Evolutionary conservation across 371 early-diverging fungal species (phyloP).

Genomic region (Mucor sp.): DNA sequence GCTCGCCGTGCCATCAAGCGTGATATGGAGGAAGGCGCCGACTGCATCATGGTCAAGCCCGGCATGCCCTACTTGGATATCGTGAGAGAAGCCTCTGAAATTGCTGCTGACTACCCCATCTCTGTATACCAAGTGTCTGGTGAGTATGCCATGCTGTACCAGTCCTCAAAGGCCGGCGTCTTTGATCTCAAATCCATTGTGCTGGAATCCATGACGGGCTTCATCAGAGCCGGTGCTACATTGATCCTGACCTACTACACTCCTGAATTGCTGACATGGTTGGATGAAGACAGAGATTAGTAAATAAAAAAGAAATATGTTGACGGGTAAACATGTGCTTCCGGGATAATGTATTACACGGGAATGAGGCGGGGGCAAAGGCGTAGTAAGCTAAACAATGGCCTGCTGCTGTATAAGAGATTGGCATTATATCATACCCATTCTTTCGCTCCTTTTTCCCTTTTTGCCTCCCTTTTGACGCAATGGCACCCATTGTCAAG

Average conservation of each 20-base stretch:
- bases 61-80: constrained; percentile 95
- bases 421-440: neutral
- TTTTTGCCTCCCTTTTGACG: neutral
- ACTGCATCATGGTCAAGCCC: constrained; percentile 97
- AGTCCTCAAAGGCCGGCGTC: constrained; percentile 85
- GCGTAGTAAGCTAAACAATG: neutral
- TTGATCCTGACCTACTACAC: constrained; percentile 94
- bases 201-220: constrained; percentile 82
- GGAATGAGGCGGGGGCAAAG: neutral
- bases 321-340: constrained; percentile 14
- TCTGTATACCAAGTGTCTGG: constrained; percentile 95
- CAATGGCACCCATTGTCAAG: neutral
- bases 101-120: constrained; percentile 72
- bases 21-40: constrained; percentile 94
- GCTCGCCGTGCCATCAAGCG: constrained; percentile 87
- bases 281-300: constrained; percentile 51
- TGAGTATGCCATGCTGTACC: constrained; percentile 94
- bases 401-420: too few species aligned
- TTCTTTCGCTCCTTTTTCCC: neutral
- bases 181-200: constrained; percentile 86
- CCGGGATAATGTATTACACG: constrained; percentile 10
- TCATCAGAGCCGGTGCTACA: constrained; percentile 90
- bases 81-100: constrained; percentile 85
- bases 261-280: constrained; percentile 90
- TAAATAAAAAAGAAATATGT: neutral